Conservation (phyloP, 495 filamentous ascomycete genomes). For the Penicillium pancosmium region DNA sequence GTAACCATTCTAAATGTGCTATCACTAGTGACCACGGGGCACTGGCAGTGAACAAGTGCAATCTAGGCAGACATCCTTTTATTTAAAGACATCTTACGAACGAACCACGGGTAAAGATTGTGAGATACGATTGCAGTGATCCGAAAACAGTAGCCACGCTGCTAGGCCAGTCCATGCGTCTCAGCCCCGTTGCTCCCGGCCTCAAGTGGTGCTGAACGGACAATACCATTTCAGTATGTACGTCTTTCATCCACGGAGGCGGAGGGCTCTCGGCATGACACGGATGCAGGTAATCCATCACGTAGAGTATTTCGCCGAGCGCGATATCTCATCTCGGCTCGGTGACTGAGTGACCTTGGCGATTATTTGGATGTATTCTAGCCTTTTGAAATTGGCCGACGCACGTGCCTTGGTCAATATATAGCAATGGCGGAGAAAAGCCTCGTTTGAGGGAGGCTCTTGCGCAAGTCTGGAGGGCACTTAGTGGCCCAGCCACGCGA, state of each 20-base stretch:
- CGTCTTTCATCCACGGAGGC: conserved; percentile 9
- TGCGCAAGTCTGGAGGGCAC: conserved; percentile 50
- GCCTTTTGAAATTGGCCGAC: conserved; percentile 26
- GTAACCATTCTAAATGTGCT: conserved; percentile 11
- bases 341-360: conserved; percentile 19
- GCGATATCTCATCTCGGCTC: conserved; percentile 10
- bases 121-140: conserved; percentile 11
- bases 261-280: conserved; percentile 7
- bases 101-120: conserved; percentile 6
- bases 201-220: conserved; percentile 15
- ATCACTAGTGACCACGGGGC: conserved; percentile 8
- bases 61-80: conserved; percentile 11
- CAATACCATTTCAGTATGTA: conserved; percentile 17
- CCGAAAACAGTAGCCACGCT: conserved; percentile 10
- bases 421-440: conserved; percentile 54
- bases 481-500: conserved; percentile 9
- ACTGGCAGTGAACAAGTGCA: conserved; percentile 5
- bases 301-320: conserved; percentile 12
- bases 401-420: conserved; percentile 30
- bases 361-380: conserved; percentile 20
- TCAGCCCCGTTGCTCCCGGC: conserved; percentile 13
- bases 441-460: conserved; percentile 44
- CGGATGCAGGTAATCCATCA: conserved; percentile 9
- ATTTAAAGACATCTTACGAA: conserved; percentile 8
- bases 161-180: conserved; percentile 16